These are phyloP conservation scores for Apiotrichum domesticum DNA, from an alignment of 1,284 basidiomycete species.

Conservation along the genomic window DNA sequence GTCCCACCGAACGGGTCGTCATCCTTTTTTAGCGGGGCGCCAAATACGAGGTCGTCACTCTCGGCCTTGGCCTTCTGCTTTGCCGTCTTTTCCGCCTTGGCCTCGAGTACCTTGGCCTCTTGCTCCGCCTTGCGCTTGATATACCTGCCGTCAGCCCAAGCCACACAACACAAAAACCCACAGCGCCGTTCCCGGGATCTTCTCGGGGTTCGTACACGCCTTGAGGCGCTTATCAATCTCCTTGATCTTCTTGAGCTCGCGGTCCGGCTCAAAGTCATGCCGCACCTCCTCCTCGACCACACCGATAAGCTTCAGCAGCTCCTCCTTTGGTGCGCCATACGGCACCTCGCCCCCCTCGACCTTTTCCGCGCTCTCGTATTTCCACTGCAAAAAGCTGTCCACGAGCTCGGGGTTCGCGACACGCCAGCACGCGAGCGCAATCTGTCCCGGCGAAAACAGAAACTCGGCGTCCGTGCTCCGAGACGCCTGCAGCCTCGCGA, in stretches of 20 bases:
- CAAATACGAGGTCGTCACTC: slow-evolving; percentile 28
- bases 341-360: slow-evolving; percentile 22
- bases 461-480: slow-evolving; percentile 88
- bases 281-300: slow-evolving; percentile 58
- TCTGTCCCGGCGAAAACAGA: slow-evolving; percentile 85
- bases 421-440: slow-evolving; percentile 77
- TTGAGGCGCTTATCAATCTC: slow-evolving; percentile 78
- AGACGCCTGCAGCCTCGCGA: slow-evolving; percentile 57
- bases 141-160: slow-evolving; percentile 30
- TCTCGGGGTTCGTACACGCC: slow-evolving; percentile 87
- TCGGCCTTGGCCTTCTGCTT: slow-evolving; percentile 20
- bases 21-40: slow-evolving; percentile 10
- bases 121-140: slow-evolving; percentile 45
- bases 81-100: slow-evolving; percentile 34
- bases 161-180: slow-evolving; percentile 25
- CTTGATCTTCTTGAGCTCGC: slow-evolving; percentile 74
- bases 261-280: slow-evolving; percentile 49
- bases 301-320: slow-evolving; percentile 50
- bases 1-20: neutral
- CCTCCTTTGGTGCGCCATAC: slow-evolving; percentile 30
- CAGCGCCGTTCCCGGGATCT: slow-evolving; percentile 75
- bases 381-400: slow-evolving; percentile 58
- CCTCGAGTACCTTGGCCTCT: slow-evolving; percentile 31
- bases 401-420: slow-evolving; percentile 60
- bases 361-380: slow-evolving; percentile 36